Evolutionary conservation across 2,329 filamentous ascomycete genomes (phyloP), one percentile per base, ranked within the genome.

Genomic region (Epichloe coenophiala): DNA sequence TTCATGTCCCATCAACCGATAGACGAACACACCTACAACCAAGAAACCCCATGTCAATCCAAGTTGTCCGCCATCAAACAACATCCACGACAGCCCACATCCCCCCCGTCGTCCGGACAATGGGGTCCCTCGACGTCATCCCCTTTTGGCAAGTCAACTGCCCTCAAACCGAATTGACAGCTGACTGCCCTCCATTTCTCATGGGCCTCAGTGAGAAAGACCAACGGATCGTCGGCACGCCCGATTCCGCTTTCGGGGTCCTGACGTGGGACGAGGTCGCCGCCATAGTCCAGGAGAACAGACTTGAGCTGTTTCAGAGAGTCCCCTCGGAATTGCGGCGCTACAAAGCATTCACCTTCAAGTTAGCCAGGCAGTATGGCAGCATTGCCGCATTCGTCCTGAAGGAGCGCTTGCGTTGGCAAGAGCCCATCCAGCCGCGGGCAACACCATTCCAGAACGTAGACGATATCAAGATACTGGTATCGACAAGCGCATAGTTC

Each of bases 131-230:
- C 46, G 51, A 55, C 39, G 50, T 52, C 52, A 53, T 67, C 12
- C 83, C 84, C 0, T 95, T 84, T 71, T 95, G 89, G 89, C 84
- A 91, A 55, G 75, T 85, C 66, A 95, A 95, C 65, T 70, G 94
- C 15, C 80, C 86, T 0, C 67, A 70, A 37, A 63, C 72, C 27
- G 68, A 83, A 55, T 79, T 83, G 63, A 80, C 82, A 0, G 58
- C 66, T 2, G 72, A 81, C 49, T 95, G 89, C 61, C 90, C 90
- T 0, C 73, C 76, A 5, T 93, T 80, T 62, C 77, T 96, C 38
- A 66, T 62, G 47, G 72, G 78, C 56, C 69, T 84, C 50, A 75
- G 72, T 47, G 69, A 72, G 43, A 94, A 93, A 67, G 86, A 94
- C 64, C 71, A 74, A 13, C 62, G 65, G 41, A 86, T 89, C 60